phyloP scores from a whole-genome alignment of 805 yeast genomes.

The Saturnispora halmiae region DNA sequence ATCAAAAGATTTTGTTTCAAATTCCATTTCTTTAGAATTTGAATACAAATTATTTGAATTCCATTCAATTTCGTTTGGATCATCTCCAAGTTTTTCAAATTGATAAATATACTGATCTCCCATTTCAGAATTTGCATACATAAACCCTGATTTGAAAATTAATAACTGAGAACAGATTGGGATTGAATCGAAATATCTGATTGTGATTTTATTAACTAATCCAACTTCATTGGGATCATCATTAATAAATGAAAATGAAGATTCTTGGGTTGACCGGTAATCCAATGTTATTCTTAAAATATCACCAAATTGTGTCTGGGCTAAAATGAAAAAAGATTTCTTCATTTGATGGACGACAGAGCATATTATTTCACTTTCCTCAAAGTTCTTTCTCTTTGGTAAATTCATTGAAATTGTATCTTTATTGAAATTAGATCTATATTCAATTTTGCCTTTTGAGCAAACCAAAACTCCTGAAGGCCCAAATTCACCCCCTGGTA shows the following conservation, averaged over 20 bases:
- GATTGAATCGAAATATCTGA: constrained; percentile 70
- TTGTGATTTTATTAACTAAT: constrained; percentile 33
- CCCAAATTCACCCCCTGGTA: constrained; percentile 68
- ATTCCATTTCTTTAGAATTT: constrained; percentile 28
- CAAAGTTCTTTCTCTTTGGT: constrained; percentile 37
- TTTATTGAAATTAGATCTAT: constrained; percentile 32
- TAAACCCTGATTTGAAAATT: constrained; percentile 65
- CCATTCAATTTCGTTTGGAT: constrained; percentile 29
- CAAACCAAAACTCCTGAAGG: constrained; percentile 65
- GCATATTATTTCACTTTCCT: constrained; percentile 32
- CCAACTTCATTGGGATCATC: constrained; percentile 18
- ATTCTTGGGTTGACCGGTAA: constrained; percentile 33
- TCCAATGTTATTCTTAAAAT: constrained; percentile 56
- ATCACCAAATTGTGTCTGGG: constrained; percentile 70
- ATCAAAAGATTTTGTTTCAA: constrained; percentile 33
- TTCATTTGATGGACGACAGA: constrained; percentile 63
- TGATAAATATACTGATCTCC: constrained; percentile 67
- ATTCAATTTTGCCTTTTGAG: constrained; percentile 44
- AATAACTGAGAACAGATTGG: constrained; percentile 47
- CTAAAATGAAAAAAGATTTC: constrained; percentile 50
- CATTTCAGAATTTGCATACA: constrained; percentile 56
- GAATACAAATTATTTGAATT: constrained; percentile 26
- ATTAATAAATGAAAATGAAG: constrained; percentile 19
- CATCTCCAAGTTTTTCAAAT: constrained; percentile 66
- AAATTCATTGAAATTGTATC: constrained; percentile 21